These are phyloP conservation scores for Penicillium daleae DNA, from an alignment of 495 filamentous ascomycete species.

Conservation along the genomic window DNA sequence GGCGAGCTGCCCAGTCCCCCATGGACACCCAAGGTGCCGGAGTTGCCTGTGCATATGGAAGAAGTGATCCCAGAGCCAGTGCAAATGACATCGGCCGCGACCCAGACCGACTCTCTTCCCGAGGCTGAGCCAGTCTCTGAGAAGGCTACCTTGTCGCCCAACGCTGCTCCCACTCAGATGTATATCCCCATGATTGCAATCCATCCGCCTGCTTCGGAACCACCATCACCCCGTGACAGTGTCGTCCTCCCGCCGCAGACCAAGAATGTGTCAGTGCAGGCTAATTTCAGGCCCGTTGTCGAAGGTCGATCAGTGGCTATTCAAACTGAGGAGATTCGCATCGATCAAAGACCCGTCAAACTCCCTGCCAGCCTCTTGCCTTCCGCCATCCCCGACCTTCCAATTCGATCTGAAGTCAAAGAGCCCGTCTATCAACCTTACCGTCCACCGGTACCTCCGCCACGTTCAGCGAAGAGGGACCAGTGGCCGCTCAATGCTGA, in stretches of 20 bases:
- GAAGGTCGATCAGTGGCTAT: conserved; percentile 57
- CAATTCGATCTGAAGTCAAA: conserved; percentile 28
- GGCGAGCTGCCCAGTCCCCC: conserved; percentile 69
- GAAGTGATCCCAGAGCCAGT: conserved; percentile 21
- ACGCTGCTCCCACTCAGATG: conserved; percentile 31
- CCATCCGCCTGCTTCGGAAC: conserved; percentile 65
- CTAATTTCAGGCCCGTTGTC: conserved; percentile 40
- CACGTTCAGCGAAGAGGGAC: conserved; percentile 34
- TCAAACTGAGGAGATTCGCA: conserved; percentile 87
- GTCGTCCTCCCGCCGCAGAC: conserved; percentile 67
- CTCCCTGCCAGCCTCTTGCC: conserved; percentile 79
- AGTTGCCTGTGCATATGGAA: conserved; percentile 21
- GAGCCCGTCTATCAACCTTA: conserved; percentile 38
- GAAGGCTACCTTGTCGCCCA: conserved; percentile 25
- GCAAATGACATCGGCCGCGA: conserved; percentile 60
- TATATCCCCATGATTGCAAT: conserved; percentile 67
- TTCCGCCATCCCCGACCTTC: conserved; percentile 57
- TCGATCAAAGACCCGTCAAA: conserved; percentile 73
- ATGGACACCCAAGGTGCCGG: conserved; percentile 62
- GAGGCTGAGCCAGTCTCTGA: conserved; percentile 15
- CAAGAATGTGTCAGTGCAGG: conserved; percentile 62
- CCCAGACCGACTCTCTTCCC: conserved; percentile 64
- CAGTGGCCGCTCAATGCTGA: conserved; percentile 19
- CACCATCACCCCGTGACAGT: conserved; percentile 62
- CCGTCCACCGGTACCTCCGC: conserved; percentile 40